Base-by-base conservation (phyloP, 129 eudicot species). In the Mikania micrantha region DNA sequence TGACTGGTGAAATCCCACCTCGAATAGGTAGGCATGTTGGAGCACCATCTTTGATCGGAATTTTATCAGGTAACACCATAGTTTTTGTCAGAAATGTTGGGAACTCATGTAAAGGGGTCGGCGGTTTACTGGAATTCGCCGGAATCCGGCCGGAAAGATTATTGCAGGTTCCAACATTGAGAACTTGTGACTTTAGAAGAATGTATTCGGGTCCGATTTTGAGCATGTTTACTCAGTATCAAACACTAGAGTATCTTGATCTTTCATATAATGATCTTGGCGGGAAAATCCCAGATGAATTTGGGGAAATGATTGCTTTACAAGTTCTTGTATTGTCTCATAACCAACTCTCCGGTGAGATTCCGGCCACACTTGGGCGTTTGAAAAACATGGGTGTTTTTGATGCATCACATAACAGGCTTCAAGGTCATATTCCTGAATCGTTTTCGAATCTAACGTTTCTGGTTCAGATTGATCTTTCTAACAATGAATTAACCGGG, bases 161-260 rank as follows among this genome's bases (percentile, higher is more conserved):
- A 28, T 49, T 76, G 38, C 96, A 92, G 50, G 95, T 88, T 47
- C 98, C 98, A 0, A 77, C 95, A 0, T 60, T 92, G 69, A 88
- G 77, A 64, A 92, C 81, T 28, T 92, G 98, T 60, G 98, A 92
- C 71, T 79, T 92, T 69, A 88, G 91, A 17, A 67, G 96, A 21
- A 49, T 92, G 88, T 92, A 92, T 50, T 88, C 98, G 1, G 98
- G 98, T n/a, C 83, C 96, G 0, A 87, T 92, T 69, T 74, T 92
- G 47, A 88, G 96, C 60, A 72, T 79, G 17, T 92, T 92, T 69
- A 92, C 98, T 0, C 88, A 84, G 40, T 88, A 92, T 63, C 95
- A 92, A 58, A 92, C 98, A 5, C 79, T 92, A 44, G 98, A 92
- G 83, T 92, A 92, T 73, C 98, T 92, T 70, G 98, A 92, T 80